Base-by-base conservation (phyloP, 257 asterid genomes). In the Gentiana dahurica region DNA sequence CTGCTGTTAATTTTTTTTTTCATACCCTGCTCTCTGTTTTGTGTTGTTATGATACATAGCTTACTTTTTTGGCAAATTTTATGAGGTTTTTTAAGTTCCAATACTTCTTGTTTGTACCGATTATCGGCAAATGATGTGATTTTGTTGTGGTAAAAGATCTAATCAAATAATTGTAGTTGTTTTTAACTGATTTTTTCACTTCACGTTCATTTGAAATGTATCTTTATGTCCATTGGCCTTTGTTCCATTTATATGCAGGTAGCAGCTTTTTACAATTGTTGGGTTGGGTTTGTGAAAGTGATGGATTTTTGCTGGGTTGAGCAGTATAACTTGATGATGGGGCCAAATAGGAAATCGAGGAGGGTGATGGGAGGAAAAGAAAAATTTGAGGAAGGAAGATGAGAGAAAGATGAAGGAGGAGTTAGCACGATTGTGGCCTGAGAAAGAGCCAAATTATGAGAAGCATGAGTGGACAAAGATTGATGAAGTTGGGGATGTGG, bases 301-400 rank as follows among this genome's bases (percentile, higher is more conserved):
- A 74, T 92, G 84, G 99, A 92, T 59, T 91, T 81, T 75, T 85
- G 85, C 67, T 91, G 96, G 96, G 95, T 61, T 12, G 95, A 91
- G 68, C 83, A 87, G 68, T 83, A 81, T 73, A 94, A 79, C 69
- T 93, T 68, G 34, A 85, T 78, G 95, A 77, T 93, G 24, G 97
- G 95, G 46, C 79, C 70, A 13, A 81, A 85, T 75, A 80, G 98
- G 74, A 91, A 81, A 79, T 78, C 84, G 1, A 81, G 90, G 79
- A 80, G 97, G 76, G 57, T 81, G 53, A 83, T 91, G 94, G 97
- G 98, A 91, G 2, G 95, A 91, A 72, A 91, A 91, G 75, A 91
- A 81, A 76, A 91, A 91, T 67, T 59, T 81, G 73, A 87, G 98
- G 75, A 91, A 62, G 69, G 89, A 73, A 66, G 86, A 79, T 70